These are phyloP conservation scores for Colletotrichum sp. DNA, from an alignment of 2,329 filamentous ascomycete genomes.

Conservation along the genomic window DNA sequence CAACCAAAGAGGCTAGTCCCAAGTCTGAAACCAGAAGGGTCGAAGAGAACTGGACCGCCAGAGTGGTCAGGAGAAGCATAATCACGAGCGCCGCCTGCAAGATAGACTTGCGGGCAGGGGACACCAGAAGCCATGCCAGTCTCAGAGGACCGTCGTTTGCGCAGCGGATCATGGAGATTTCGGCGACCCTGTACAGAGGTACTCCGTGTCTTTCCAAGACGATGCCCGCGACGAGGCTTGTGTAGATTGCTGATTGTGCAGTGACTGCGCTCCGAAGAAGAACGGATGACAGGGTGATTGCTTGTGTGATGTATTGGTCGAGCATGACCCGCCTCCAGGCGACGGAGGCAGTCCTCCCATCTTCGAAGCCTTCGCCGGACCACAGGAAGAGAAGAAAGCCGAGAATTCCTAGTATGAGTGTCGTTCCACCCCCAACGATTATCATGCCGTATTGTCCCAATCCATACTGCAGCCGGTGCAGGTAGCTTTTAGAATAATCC, in stretches of 20 bases:
- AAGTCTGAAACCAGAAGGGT: not conserved
- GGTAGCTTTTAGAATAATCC: not conserved
- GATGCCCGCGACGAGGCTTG: constrained; percentile 26
- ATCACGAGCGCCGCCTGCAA: not conserved
- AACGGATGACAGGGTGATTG: constrained; percentile 24
- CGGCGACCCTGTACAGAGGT: constrained; percentile 24
- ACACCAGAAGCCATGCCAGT: constrained; percentile 22
- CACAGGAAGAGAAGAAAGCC: constrained; percentile 25
- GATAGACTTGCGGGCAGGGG: not conserved
- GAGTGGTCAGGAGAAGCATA: not conserved
- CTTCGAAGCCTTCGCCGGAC: constrained; percentile 19
- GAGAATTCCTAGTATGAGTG: constrained; percentile 21
- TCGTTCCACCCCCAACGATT: constrained; percentile 19
- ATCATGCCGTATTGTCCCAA: constrained; percentile 10
- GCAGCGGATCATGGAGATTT: constrained; percentile 26
- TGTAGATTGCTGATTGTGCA: constrained; percentile 24
- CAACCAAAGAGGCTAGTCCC: not conserved
- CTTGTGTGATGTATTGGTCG: constrained; percentile 19
- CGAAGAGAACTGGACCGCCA: not conserved
- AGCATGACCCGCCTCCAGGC: constrained; percentile 26
- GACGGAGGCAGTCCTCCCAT: constrained; percentile 7
- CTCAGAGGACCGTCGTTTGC: constrained; percentile 26
- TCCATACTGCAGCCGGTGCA: not conserved
- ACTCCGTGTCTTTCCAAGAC: constrained; percentile 26
- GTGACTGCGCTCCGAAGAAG: constrained; percentile 23